A percentile compares a stretch with the other conserved stretches of the same genome.
Evolutionary conservation across 306 rosid species (phyloP).

Genomic region (Acacia acuminata): DNA sequence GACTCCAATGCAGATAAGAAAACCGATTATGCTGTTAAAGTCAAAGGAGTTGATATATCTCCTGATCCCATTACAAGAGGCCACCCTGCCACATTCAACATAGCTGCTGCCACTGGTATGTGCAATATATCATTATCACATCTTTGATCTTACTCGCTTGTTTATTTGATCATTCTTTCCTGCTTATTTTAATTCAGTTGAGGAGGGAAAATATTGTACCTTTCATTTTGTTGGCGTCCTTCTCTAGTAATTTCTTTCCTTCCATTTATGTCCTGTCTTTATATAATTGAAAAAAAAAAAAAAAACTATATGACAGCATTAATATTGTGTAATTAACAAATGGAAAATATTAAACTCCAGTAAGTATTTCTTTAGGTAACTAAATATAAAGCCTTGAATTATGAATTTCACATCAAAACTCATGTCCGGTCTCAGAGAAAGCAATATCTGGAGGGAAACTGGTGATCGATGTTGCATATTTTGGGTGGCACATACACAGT

Average conservation of each 20-base stretch:
- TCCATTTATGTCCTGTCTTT: background rate
- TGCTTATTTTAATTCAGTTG: background rate
- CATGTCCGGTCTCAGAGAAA: slow-evolving; percentile 46
- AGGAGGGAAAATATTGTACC: background rate
- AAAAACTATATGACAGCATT: background rate
- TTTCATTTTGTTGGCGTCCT: background rate
- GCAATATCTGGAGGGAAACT: slow-evolving; percentile 71
- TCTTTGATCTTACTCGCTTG: background rate
- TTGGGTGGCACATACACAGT: slow-evolving; percentile 76
- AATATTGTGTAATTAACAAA: background rate
- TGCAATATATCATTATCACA: background rate
- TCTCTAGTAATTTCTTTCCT: background rate
- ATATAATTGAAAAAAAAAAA: background rate
- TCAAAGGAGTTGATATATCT: slow-evolving; percentile 67
- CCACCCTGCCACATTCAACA: slow-evolving; percentile 73
- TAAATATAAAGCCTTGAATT: background rate
- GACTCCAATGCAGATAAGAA: slow-evolving; percentile 56
- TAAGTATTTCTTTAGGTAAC: background rate
- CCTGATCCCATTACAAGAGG: slow-evolving; percentile 82
- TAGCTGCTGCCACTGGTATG: slow-evolving; percentile 74
- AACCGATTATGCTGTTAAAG: slow-evolving; percentile 61
- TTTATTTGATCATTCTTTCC: slow-evolving; percentile 3
- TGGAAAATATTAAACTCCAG: background rate
- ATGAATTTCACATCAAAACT: background rate
- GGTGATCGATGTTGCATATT: slow-evolving; percentile 74